Evolutionary conservation across 331 rosid genomes (phyloP), one percentile per base, ranked within the genome.

Genomic region (Quercus tomentella): DNA sequence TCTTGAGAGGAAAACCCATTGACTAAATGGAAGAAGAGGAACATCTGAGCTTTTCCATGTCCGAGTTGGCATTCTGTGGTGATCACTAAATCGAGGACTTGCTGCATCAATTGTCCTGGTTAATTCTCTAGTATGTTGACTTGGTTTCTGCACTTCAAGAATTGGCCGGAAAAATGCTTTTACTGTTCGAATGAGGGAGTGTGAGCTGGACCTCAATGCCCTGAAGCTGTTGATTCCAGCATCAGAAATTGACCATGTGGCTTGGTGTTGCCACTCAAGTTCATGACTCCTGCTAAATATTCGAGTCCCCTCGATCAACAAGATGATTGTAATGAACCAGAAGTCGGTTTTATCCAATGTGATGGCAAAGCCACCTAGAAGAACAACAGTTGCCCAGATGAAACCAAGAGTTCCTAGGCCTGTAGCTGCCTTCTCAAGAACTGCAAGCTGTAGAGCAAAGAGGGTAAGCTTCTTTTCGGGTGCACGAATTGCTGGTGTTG

Each of bases 201-300:
- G 87, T 17, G 94, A 92, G 63, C 86, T 79, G 8, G 91, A 71
- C 56, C 80, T 89, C 82, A 94, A 54, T 7, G 81, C 88, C 0
- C 89, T 68, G 63, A 87, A 93, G 65, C 97, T 89, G 49, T 82
- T 84, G 76, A 89, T 82, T 52, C 97, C 97, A 1, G 82, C 89
- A 30, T 85, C 97, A 35, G 92, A 60, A 20, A 96, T 71, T 37
- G 99, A 89, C 98, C 97, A 92, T 16, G 97, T 96, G 30, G 97
- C 89, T 79, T 93, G 97, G 80, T 93, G 98, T 66, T 96, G 99
- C 98, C 99, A 96, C 76, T 96, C 98, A 61, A 96, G 97, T 83
- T 96, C 99, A 52, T 88, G 99, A 30, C 99, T 96, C 58, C 99
- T 82, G 89, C 99, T 96, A 84, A 96, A 93, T 54, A 96, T 90